Evolutionary conservation across 768 basidiomycete species (phyloP).

Genomic region (Mycena olivaceomarginata): DNA sequence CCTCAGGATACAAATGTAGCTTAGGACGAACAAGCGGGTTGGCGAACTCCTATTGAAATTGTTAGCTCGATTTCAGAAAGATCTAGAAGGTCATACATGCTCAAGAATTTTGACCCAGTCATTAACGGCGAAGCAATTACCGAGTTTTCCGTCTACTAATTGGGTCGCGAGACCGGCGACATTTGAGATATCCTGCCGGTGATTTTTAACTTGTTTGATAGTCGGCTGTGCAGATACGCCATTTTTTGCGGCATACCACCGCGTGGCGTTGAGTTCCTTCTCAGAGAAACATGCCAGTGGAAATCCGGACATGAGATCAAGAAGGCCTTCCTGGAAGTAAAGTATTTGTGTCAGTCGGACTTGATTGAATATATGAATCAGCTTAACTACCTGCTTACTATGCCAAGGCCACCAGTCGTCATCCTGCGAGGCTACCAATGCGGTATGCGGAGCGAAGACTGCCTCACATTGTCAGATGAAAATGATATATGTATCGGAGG

Average conservation of each 20-base stretch:
- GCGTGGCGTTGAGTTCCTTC: constrained; percentile 8
- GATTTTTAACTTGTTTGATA: constrained; percentile 14
- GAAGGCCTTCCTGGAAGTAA: neutral
- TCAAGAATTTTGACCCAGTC: constrained; percentile 9
- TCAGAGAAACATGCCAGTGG: neutral
- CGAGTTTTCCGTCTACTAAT: constrained; percentile 5
- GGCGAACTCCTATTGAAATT: constrained; percentile 5
- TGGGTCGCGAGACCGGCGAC: neutral
- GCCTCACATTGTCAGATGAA: no score
- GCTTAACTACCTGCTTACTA: neutral
- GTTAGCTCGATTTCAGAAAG: no score
- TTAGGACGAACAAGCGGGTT: constrained; percentile 9
- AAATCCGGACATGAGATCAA: no score
- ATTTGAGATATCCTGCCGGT: neutral
- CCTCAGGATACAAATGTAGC: neutral
- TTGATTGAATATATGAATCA: neutral
- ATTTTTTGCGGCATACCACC: constrained; percentile 4
- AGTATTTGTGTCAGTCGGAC: neutral
- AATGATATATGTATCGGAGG: no score
- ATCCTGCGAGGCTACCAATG: neutral
- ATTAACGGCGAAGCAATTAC: constrained; percentile 3
- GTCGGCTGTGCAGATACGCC: neutral
- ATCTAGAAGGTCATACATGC: neutral
- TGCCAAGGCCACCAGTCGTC: constrained; percentile 10
- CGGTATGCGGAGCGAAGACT: neutral